A percentile compares a stretch with the other conserved stretches of the same genome.
Conservation (phyloP, 495 filamentous ascomycete species). For the Xylaria flabelliformis region DNA sequence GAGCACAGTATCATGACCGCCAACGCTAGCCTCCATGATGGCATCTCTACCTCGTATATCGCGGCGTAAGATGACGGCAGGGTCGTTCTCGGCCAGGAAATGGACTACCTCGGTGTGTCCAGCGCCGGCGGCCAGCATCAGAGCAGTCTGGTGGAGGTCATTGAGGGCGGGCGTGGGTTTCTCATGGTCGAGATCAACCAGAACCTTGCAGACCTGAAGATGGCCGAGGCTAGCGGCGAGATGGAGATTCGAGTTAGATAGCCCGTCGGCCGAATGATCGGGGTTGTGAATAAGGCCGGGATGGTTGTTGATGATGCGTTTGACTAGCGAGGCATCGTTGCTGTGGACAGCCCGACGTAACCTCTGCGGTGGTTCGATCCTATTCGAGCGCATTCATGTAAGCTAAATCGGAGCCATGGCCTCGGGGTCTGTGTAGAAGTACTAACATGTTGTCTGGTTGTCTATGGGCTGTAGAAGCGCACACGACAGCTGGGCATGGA, state of each 20-base stretch:
- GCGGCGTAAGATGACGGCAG: constrained; percentile 54
- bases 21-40: constrained; percentile 60
- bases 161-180: constrained; percentile 67
- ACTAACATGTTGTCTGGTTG: neutral
- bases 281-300: constrained; percentile 73
- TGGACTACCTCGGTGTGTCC: constrained; percentile 68
- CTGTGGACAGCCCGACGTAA: constrained; percentile 75
- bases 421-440: neutral
- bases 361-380: constrained; percentile 70
- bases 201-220: constrained; percentile 62
- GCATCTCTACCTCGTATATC: constrained; percentile 65
- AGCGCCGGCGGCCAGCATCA: constrained; percentile 64
- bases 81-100: constrained; percentile 55
- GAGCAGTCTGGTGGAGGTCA: constrained; percentile 72
- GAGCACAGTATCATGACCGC: constrained; percentile 64
- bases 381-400: constrained; percentile 34
- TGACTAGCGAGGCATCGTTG: constrained; percentile 72
- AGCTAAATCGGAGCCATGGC: neutral
- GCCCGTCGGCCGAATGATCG: constrained; percentile 60
- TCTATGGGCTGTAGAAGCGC: neutral
- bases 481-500: neutral
- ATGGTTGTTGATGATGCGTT: constrained; percentile 74
- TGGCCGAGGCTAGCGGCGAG: constrained; percentile 74
- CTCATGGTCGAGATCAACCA: constrained; percentile 65
- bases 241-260: constrained; percentile 78